Conservation (phyloP, 106 monocot species). For the Hemerocallis citrina region DNA sequence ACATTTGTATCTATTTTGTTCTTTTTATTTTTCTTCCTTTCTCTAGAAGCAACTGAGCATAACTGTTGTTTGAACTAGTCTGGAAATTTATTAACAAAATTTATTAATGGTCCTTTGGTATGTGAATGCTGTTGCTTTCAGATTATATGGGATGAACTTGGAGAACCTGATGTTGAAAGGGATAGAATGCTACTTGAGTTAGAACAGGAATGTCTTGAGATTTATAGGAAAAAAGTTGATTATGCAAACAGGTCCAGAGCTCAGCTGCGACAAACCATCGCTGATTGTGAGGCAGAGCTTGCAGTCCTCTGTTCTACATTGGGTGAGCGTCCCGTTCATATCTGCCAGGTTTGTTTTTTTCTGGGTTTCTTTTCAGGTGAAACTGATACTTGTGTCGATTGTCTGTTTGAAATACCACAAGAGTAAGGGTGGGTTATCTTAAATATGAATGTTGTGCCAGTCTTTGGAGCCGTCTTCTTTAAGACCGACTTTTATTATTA, state of each 20-base stretch:
- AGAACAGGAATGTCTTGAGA: slow-evolving; percentile 72
- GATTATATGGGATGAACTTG: slow-evolving; percentile 78
- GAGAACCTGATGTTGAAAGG: slow-evolving; percentile 58
- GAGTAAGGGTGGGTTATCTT: background rate
- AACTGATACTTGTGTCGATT: background rate
- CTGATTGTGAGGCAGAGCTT: slow-evolving; percentile 66
- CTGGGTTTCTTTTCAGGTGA: background rate
- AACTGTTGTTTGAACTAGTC: background rate
- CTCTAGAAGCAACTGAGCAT: background rate
- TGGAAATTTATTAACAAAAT: background rate
- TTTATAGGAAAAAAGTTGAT: slow-evolving; percentile 68
- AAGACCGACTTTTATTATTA: no score
- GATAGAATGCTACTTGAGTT: slow-evolving; percentile 57
- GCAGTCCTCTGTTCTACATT: slow-evolving; percentile 61
- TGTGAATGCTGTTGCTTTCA: slow-evolving; percentile 14
- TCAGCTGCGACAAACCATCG: slow-evolving; percentile 57
- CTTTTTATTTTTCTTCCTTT: background rate
- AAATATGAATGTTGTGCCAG: no score
- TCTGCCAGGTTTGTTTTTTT: slow-evolving; percentile 40
- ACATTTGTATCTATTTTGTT: background rate
- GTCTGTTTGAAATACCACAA: background rate
- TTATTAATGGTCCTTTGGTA: background rate
- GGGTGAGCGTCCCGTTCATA: slow-evolving; percentile 56
- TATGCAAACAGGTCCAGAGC: slow-evolving; percentile 48
- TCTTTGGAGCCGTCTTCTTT: no score